Percentiles rank a stretch among this genome's conserved stretches.
phyloP scores from a whole-genome alignment of 768 basidiomycete species.

The Pulveroboletus frians region DNA sequence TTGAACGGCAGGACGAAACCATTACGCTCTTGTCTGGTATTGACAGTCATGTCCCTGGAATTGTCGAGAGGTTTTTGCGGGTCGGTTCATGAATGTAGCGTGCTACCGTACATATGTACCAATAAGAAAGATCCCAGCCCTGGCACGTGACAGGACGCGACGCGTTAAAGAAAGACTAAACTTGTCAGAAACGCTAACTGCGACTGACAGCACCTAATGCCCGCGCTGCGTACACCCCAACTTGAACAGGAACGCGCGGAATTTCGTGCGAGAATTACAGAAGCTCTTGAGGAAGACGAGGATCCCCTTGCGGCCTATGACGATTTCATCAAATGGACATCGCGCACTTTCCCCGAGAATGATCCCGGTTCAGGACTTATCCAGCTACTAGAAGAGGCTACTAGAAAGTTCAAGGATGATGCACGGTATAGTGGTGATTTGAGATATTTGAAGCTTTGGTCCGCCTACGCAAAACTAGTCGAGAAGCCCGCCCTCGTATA shows the following conservation, averaged over 20 bases:
- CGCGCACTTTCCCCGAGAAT: conserved; percentile 70
- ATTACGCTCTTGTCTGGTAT: conserved; percentile 15
- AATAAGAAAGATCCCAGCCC: too few relatives aligned
- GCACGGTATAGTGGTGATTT: conserved; percentile 81
- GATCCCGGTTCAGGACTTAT: conserved; percentile 68
- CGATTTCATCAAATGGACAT: conserved; percentile 86
- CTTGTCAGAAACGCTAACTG: conserved; percentile 2
- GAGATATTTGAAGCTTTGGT: conserved; percentile 90
- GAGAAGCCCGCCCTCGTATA: conserved; percentile 68
- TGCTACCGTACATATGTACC: neutral
- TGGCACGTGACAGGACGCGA: conserved; percentile 29
- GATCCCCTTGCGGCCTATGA: conserved; percentile 85
- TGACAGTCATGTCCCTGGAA: conserved; percentile 19
- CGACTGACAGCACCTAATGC: conserved; percentile 18
- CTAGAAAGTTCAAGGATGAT: conserved; percentile 76
- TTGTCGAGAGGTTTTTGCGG: conserved; percentile 13
- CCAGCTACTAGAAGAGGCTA: conserved; percentile 80
- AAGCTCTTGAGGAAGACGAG: conserved; percentile 64
- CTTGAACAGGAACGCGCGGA: conserved; percentile 29
- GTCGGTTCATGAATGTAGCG: neutral
- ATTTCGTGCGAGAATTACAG: conserved; percentile 38
- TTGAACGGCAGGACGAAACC: conserved; percentile 18
- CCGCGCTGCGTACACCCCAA: conserved; percentile 22
- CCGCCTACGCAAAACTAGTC: conserved; percentile 75
- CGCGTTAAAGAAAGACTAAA: conserved; percentile 20